Evolutionary conservation across 2,329 filamentous ascomycete species (phyloP), one percentile per base, ranked within the genome.

Genomic region (Neobulgaria alba): DNA sequence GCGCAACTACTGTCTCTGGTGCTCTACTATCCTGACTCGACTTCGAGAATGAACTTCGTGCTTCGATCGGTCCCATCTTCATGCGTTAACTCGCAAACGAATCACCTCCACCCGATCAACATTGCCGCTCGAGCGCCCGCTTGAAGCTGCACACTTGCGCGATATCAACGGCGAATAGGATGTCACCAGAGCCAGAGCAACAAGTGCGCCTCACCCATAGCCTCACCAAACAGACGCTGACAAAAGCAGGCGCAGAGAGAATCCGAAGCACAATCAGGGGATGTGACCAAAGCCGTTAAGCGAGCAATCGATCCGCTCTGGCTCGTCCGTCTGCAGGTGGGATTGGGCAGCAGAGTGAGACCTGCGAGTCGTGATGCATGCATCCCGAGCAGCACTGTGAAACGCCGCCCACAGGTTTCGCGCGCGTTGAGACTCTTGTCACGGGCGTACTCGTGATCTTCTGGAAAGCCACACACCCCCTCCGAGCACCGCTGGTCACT

Each of bases 311-410:
- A n/a, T 12, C 15, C 7, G 33, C 3, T 10, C 9, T 5, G 18
- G 33, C 3, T 21, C n/a, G 8, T 8, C 16, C 17, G 9, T 19
- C 7, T 35, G 8, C 14, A 18, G 15, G 33, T 35, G 33, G 15
- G 7, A 35, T 35, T 35, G 33, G 33, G 33, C 33, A 35, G 33
- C n/a, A 16, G 9, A 3, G 30, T 33, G 30, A 33, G 30, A 33
- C 30, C 3, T 33, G n/a, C n/a, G n/a, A 16, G 30, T 33, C 18
- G 15, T 17, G 30, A 14, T 33, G 30, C 30, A 35, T 15, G 9
- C 3, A 35, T 18, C 33, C 19, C 23, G 7, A 26, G 17, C 16
- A 12, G 15, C 3, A 35, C n/a, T 35, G 15, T 35, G 33, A 35
- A 35, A 35, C 33, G 33, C 7, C 15, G 33, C n/a, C 33, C 33